Evolutionary conservation across 176 grass and related monocot genomes (phyloP).

Genomic region (Saccharum spontaneum): DNA sequence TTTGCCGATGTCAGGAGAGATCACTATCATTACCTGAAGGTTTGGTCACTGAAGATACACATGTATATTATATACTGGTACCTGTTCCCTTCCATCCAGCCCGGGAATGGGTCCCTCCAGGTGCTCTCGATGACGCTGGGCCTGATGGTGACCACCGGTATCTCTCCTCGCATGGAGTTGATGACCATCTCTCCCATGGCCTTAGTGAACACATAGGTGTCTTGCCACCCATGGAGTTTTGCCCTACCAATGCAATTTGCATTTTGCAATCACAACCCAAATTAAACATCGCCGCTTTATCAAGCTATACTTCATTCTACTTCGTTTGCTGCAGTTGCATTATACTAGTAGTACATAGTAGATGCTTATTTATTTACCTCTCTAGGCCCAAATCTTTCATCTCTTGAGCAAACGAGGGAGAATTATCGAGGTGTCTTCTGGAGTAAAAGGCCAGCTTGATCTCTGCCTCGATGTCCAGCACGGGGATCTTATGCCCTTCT

Average conservation of each 20-base stretch:
- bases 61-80: not conserved
- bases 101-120: conserved; percentile 83
- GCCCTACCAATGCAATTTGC: conserved; percentile 44
- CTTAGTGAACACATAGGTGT: conserved; percentile 93
- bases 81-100: conserved; percentile 99
- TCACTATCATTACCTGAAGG: not conserved
- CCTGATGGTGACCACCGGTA: conserved; percentile 85
- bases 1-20: not conserved
- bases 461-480: conserved; percentile 81
- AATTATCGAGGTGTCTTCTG: conserved; percentile 28
- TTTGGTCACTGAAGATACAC: not conserved
- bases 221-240: conserved; percentile 88
- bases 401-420: conserved; percentile 50
- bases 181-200: conserved; percentile 96
- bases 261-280: not conserved
- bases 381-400: conserved; percentile 82
- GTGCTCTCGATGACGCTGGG: conserved; percentile 91
- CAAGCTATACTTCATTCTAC: not conserved
- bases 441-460: conserved; percentile 69
- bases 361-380: conserved; percentile 40
- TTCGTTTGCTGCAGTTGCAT: not conserved
- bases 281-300: not conserved
- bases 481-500: not conserved
- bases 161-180: conserved; percentile 80
- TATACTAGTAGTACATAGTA: not conserved